Percentiles rank a stretch among this genome's conserved stretches.
Conservation (phyloP, 371 early-diverging fungal species). For the Mucor ambiguus region DNA sequence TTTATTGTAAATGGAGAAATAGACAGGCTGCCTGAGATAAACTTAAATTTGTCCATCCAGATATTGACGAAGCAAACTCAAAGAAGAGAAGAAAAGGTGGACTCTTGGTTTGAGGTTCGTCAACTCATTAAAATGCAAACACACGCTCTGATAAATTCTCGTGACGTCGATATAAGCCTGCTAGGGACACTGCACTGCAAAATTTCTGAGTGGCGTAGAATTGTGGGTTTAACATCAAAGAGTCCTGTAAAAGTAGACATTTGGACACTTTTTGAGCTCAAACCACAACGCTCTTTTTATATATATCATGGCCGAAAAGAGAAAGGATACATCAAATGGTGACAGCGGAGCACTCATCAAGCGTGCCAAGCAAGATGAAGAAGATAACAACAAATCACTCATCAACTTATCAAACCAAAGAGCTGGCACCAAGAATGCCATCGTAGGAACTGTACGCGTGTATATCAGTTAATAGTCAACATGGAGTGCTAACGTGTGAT, state of each 20-base stretch:
- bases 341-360: conserved; percentile 55
- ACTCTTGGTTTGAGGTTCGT: too few species aligned
- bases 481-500: background rate
- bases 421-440: conserved; percentile 57
- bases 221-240: too few species aligned
- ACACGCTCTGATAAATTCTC: too few species aligned
- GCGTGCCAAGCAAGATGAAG: conserved; percentile 51
- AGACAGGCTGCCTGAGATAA: too few species aligned
- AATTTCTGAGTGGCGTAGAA: too few species aligned
- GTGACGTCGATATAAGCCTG: too few species aligned
- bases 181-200: too few species aligned
- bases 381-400: conserved; percentile 36
- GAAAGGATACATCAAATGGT: conserved; percentile 19
- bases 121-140: too few species aligned
- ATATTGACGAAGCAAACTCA: too few species aligned
- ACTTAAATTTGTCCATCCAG: too few species aligned
- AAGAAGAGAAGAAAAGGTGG: too few species aligned
- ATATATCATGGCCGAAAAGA: conserved; percentile 28
- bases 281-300: background rate
- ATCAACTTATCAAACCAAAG: conserved; percentile 53
- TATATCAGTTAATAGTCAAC: background rate
- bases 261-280: background rate
- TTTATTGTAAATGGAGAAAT: too few species aligned
- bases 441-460: conserved; percentile 64
- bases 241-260: background rate